phyloP scores from a whole-genome alignment of 1,139 yeast species.

The Sugiyamaella sp. region DNA sequence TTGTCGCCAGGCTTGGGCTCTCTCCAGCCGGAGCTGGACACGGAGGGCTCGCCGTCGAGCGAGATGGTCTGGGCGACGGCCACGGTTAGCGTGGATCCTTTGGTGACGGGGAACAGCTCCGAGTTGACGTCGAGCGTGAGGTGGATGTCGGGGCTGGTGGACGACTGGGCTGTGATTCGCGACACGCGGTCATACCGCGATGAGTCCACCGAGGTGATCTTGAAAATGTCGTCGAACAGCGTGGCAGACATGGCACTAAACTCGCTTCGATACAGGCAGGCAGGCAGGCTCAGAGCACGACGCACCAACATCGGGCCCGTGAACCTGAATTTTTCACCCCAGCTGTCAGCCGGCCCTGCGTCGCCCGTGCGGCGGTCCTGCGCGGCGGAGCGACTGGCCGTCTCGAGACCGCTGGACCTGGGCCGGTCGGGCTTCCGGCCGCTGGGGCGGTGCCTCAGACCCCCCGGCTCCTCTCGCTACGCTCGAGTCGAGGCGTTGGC shows the following conservation, averaged over 20 bases:
- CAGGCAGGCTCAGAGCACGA: too few relatives aligned
- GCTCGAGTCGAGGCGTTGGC: too few relatives aligned
- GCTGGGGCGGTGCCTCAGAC: too few relatives aligned
- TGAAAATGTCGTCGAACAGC: constrained; percentile 91
- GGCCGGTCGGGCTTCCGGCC: too few relatives aligned
- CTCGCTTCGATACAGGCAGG: too few relatives aligned
- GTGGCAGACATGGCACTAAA: constrained; percentile 48
- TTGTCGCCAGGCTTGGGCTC: constrained; percentile 77
- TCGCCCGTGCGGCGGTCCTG: constrained; percentile 6
- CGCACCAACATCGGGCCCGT: not conserved
- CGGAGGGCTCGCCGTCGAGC: constrained; percentile 59
- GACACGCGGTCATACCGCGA: constrained; percentile 93
- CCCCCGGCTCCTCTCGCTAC: too few relatives aligned
- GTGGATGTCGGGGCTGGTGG: constrained; percentile 79
- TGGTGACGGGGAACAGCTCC: constrained; percentile 85
- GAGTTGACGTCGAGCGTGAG: constrained; percentile 90
- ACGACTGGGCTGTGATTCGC: constrained; percentile 85
- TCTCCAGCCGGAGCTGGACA: constrained; percentile 75
- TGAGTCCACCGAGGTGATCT: constrained; percentile 79
- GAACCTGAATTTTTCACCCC: constrained; percentile 11
- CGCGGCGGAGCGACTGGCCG: not conserved
- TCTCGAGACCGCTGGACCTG: not conserved
- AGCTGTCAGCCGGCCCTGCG: constrained; percentile 2
- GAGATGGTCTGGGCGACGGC: constrained; percentile 79
- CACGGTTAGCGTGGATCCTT: constrained; percentile 81